A percentile compares a stretch with the other conserved stretches of the same genome.
These are phyloP conservation scores for Trichoderma afroharzianum DNA, from an alignment of 2,329 filamentous ascomycete species.

Conservation along the genomic window DNA sequence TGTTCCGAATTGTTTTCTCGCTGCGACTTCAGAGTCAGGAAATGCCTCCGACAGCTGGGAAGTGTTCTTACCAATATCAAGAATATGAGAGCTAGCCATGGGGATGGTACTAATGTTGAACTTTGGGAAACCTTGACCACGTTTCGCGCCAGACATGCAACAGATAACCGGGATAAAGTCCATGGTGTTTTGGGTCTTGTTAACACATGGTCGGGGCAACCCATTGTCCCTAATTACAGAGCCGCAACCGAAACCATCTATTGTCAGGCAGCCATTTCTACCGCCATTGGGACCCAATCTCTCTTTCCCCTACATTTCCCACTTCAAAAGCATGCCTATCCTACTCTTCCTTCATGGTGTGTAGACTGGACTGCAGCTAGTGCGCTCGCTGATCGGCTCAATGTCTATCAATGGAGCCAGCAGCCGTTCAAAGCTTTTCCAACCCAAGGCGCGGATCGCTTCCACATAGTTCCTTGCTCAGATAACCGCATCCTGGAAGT, in stretches of 20 bases:
- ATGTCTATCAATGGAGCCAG: not conserved
- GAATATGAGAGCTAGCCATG: not conserved
- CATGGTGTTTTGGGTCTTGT: not conserved
- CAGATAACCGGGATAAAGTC: not conserved
- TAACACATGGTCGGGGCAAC: not conserved
- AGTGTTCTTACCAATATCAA: not conserved
- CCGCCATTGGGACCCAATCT: not conserved
- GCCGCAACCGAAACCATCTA: not conserved
- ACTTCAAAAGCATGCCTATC: not conserved
- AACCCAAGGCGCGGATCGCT: not conserved
- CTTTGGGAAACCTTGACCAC: not conserved
- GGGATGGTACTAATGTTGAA: not conserved
- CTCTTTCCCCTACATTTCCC: not conserved
- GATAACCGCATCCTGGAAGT: not conserved
- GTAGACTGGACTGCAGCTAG: conserved; percentile 1
- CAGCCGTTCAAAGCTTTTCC: not conserved
- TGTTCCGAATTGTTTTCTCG: not conserved
- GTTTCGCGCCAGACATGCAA: not conserved
- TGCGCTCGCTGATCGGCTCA: not conserved
- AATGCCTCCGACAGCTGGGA: not conserved
- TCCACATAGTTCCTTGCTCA: not conserved
- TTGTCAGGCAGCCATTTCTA: not conserved
- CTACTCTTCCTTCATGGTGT: not conserved
- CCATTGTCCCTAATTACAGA: not conserved
- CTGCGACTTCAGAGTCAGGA: not conserved